Conservation (phyloP, 306 rosid species). For the Cicer cuneatum region DNA sequence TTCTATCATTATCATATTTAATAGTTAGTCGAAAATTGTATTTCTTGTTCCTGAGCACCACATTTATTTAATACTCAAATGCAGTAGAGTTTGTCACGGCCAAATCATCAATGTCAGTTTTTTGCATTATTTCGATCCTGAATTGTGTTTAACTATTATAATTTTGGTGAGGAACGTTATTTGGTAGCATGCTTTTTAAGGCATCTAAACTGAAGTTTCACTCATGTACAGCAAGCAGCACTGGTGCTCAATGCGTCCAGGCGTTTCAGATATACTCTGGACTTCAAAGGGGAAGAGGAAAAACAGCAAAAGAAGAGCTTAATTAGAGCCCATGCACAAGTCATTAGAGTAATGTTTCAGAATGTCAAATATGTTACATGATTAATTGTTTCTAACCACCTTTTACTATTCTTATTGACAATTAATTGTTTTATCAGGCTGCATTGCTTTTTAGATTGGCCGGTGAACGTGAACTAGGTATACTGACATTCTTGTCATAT, state of each 20-base stretch:
- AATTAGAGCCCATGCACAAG: conserved; percentile 99
- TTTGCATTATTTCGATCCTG: conserved; percentile 14
- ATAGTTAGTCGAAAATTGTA: background rate
- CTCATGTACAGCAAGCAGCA: conserved; percentile 87
- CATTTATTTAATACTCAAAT: conserved; percentile 19
- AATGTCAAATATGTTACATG: conserved; percentile 25
- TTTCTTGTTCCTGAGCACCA: conserved; percentile 1
- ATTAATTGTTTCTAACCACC: background rate
- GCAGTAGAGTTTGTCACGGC: conserved; percentile 6
- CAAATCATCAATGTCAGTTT: conserved; percentile 12
- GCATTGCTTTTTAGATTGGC: conserved; percentile 92
- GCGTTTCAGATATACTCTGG: conserved; percentile 91
- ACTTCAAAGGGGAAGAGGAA: conserved; percentile 82
- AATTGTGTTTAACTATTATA: conserved; percentile 15
- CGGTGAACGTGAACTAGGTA: conserved; percentile 86
- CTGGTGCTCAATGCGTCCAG: conserved; percentile 95
- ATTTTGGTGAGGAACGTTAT: conserved; percentile 20
- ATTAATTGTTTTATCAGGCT: conserved; percentile 65
- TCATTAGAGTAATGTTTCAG: conserved; percentile 78
- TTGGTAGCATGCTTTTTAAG: conserved; percentile 35
- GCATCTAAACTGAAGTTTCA: conserved; percentile 46
- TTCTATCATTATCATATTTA: conserved; percentile 20
- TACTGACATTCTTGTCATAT: conserved; percentile 32
- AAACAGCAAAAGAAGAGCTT: conserved; percentile 70
- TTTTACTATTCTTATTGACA: conserved; percentile 48